Evolutionary conservation across 2,329 filamentous ascomycete genomes (phyloP).

Genomic region (Alternaria novae-zelandiae): DNA sequence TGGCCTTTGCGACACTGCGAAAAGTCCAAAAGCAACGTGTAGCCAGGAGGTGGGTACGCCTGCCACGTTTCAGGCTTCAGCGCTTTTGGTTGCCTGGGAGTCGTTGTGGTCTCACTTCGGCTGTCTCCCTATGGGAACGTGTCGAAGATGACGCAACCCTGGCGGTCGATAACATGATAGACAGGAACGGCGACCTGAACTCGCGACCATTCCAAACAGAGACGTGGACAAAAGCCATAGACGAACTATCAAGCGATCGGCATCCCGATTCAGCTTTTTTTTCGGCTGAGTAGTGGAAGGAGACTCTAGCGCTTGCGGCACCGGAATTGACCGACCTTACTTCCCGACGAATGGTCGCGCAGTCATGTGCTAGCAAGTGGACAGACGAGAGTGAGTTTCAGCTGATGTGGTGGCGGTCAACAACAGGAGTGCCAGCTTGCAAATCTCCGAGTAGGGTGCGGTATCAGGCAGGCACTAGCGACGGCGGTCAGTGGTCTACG

Average conservation of each 20-base stretch:
- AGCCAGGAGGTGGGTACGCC: neutral
- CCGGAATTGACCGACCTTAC: neutral
- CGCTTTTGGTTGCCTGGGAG: neutral
- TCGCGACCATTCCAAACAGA: neutral
- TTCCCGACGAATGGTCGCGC: neutral
- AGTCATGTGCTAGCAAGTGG: neutral
- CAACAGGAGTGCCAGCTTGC: neutral
- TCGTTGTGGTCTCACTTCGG: neutral
- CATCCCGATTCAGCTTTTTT: slow-evolving; percentile 5
- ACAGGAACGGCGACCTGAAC: neutral
- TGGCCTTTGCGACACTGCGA: neutral
- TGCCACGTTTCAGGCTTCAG: neutral
- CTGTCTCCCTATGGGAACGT: neutral
- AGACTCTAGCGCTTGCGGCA: neutral
- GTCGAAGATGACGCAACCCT: neutral
- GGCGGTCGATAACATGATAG: neutral
- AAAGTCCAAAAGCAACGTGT: slow-evolving; percentile 3
- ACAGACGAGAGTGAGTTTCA: neutral
- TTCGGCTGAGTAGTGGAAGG: neutral
- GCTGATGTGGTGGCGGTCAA: slow-evolving; percentile 2
- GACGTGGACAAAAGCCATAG: slow-evolving; percentile 1
- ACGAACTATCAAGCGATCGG: slow-evolving; percentile 5
- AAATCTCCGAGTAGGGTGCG: neutral
- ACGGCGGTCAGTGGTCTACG: neutral
- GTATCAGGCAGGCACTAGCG: neutral